Base-by-base conservation (phyloP, 1,139 yeast species). In the Pichia sp. region DNA sequence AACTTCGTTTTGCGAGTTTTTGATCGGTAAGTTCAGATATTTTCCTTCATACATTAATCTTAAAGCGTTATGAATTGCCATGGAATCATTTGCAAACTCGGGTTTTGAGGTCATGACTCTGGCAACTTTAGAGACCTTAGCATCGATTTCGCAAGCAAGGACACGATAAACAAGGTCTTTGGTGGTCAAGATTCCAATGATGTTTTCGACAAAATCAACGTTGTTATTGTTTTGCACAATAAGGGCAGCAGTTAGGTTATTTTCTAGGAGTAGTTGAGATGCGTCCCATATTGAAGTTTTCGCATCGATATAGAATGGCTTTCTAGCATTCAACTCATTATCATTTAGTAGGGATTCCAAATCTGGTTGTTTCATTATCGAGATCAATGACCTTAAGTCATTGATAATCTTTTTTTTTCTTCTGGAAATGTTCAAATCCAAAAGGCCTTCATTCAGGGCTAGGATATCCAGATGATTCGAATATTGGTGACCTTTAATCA, bases 21-120 rank as follows among this genome's bases (percentile, higher is more conserved):
- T 67, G 7, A 74, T 71, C 0, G 78, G 78, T 50, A 74, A 58
- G 53, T 73, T 74, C 48, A 74, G 55, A 51, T 71, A 74, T 55
- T 73, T 72, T 0, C 77, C 78, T 48, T 72, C 74, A 56, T 71
- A 73, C 78, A 74, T 74, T 54, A 73, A 60, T 56, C 75, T 65
- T 49, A 74, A 60, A 6, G 77, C 77, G 9, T 71, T 67, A 52
- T 73, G 72, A n/a, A 74, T 70, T 2, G 70, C 70, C 58, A 71
- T 59, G 12, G 64, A 58, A 41, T 68, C 70, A 34, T 64, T 67
- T 0, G 77, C 77, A 66, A 71, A 73, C 51, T 73, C 73, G 0
- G 78, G 78, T 50, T 71, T 71, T 2, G 76, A 69, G 0, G 77
- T 74, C 69, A 74, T 69, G 1, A 73, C 72, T 45, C 76, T 62